Percentiles rank a stretch among this genome's conserved stretches.
These are phyloP conservation scores for Tuber magnatum DNA, from an alignment of 495 filamentous ascomycete species.

Conservation along the genomic window DNA sequence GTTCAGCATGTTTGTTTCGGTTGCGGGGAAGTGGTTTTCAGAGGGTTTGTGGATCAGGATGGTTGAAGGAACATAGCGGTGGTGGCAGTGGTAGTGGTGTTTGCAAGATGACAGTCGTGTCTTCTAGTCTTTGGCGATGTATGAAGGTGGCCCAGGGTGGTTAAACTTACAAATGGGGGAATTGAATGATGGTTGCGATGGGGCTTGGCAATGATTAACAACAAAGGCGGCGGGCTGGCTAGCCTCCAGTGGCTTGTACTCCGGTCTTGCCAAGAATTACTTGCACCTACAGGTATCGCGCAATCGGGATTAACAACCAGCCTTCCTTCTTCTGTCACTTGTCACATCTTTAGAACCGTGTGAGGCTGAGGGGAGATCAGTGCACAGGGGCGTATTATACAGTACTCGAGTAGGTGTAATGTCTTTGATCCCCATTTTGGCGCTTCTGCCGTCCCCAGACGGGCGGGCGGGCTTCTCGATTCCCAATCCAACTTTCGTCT, in stretches of 20 bases:
- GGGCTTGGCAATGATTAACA: background rate
- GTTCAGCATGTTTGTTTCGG: conserved; percentile 8
- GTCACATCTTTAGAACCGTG: background rate
- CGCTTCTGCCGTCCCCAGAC: background rate
- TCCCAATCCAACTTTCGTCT: background rate
- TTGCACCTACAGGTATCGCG: background rate
- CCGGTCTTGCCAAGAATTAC: background rate
- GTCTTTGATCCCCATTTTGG: background rate
- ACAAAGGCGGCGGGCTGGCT: background rate
- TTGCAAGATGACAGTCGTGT: conserved; percentile 2
- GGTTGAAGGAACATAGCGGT: background rate
- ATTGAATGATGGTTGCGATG: background rate
- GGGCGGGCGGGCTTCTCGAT: background rate
- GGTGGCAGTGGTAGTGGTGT: background rate
- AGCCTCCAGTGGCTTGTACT: background rate
- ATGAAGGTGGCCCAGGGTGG: background rate
- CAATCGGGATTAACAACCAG: background rate
- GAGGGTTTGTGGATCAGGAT: background rate
- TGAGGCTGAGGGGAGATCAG: background rate
- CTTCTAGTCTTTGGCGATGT: background rate
- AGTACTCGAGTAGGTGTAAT: too few species aligned
- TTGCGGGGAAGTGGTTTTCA: background rate
- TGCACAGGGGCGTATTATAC: background rate
- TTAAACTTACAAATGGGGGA: background rate
- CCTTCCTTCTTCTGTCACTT: background rate